Percentiles rank a stretch among this genome's conserved stretches.
phyloP scores from a whole-genome alignment of 1,139 yeast genomes.

The Candida sp. region DNA sequence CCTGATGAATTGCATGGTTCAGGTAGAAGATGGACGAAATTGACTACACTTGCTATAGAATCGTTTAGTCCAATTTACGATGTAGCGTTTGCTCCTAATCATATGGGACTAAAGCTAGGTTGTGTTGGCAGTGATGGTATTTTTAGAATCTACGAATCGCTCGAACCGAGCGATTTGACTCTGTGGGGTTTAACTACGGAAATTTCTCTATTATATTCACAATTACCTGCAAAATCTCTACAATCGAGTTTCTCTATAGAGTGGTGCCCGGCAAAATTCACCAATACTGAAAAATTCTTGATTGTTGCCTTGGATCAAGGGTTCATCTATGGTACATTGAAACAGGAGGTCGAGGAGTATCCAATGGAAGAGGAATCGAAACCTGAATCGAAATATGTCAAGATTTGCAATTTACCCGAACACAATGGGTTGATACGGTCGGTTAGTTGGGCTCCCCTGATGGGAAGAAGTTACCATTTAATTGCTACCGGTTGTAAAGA shows the following conservation, averaged over 20 bases:
- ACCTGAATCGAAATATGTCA: constrained; percentile 22
- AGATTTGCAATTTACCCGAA: constrained; percentile 54
- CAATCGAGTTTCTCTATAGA: constrained; percentile 86
- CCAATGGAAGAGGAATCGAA: constrained; percentile 11
- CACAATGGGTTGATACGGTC: constrained; percentile 86
- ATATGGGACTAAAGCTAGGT: constrained; percentile 78
- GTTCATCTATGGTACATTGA: constrained; percentile 53
- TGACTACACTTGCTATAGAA: constrained; percentile 73
- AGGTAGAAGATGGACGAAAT: constrained; percentile 78
- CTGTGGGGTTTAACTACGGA: constrained; percentile 82
- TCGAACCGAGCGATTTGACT: constrained; percentile 82
- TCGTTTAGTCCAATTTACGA: constrained; percentile 89
- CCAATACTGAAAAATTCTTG: constrained; percentile 69
- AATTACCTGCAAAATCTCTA: constrained; percentile 68
- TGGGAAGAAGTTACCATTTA: constrained; percentile 86
- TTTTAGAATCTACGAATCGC: constrained; percentile 79
- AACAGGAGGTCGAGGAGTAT: constrained; percentile 6
- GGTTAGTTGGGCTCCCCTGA: constrained; percentile 96
- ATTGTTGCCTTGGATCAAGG: constrained; percentile 90
- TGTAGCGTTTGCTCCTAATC: constrained; percentile 85
- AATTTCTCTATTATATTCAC: constrained; percentile 56
- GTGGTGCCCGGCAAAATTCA: constrained; percentile 92
- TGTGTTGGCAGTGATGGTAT: constrained; percentile 91
- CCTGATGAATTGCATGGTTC: constrained; percentile 71
- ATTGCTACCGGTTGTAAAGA: constrained; percentile 97